Base-by-base conservation (phyloP, 331 rosid species). In the Arachis monticola region DNA sequence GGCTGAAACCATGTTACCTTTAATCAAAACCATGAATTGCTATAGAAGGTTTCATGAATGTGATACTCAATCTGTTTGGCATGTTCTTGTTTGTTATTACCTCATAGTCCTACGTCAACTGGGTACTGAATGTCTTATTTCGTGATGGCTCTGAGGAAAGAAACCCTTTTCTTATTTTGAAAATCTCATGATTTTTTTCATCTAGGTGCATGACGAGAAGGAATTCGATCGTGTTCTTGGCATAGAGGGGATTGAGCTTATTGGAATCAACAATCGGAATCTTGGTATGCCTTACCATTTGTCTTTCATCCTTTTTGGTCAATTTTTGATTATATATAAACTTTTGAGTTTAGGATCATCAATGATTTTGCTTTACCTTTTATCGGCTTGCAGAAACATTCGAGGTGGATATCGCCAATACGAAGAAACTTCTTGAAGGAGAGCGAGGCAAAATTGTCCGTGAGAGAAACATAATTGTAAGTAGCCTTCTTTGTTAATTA, bases 221-320 rank as follows among this genome's bases (percentile, higher is more conserved):
- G 99, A 94, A 82, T 88, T 94, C 83, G 96, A 94, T 53, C 97
- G 99, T 52, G 94, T 90, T 74, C 91, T 94, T 74, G 92, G 84
- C 73, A 90, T 92, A 62, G 97, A 92, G 64, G 97, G 96, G 46
- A 64, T 92, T 70, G 90, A 92, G 83, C 93, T 94, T 69, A 90
- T 94, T 76, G 99, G 99, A 75, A 90, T 94, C 85, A 94, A 94
- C 77, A 94, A 94, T 78, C 97, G 97, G 14, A 92, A 88, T 79
- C 99, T 94, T 10, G 99, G 99, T 94, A 83, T 70, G 63, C 51
- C 56, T 61, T 67, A 6, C 70, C 66, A 13, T 1, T 45, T 32
- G 40, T 13, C 40, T 74, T 68, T 45, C 0, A 2, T 46, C 10
- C 7, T 53, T 77, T 30, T 42, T 52, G 42, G 30, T 31, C 48